Percentiles rank a stretch among this genome's conserved stretches.
Evolutionary conservation across 106 monocot genomes (phyloP).

Genomic region (Dioscorea dumetorum): DNA sequence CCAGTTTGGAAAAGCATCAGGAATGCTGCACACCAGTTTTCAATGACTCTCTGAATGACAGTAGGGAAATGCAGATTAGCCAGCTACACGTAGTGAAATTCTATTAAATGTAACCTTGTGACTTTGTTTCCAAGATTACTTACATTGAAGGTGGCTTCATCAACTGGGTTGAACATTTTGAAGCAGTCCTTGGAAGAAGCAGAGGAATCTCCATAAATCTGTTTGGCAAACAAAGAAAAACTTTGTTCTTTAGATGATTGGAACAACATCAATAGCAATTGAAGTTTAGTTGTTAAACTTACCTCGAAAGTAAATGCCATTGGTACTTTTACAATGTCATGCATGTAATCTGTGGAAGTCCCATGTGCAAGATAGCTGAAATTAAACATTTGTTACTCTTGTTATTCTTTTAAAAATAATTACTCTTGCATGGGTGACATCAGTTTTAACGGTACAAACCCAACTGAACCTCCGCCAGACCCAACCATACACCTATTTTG

Average conservation of each 20-base stretch:
- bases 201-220: slow-evolving; percentile 83
- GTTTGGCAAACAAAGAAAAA: slow-evolving; percentile 8
- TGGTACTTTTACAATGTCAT: slow-evolving; percentile 75
- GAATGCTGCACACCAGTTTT: slow-evolving; percentile 69
- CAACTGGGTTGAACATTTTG: slow-evolving; percentile 93
- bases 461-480: slow-evolving; percentile 89
- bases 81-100: too few relatives aligned
- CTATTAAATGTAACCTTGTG: too few relatives aligned
- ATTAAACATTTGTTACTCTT: neutral
- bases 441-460: slow-evolving; percentile 39
- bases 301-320: slow-evolving; percentile 96
- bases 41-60: slow-evolving; percentile 51
- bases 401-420: too few relatives aligned
- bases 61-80: too few relatives aligned
- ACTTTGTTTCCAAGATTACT: slow-evolving; percentile 1
- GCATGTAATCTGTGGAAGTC: slow-evolving; percentile 94
- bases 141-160: slow-evolving; percentile 64
- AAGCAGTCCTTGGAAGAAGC: slow-evolving; percentile 82
- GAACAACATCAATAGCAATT: neutral
- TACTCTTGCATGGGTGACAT: too few relatives aligned
- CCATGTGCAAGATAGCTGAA: slow-evolving; percentile 96
- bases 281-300: slow-evolving; percentile 2
- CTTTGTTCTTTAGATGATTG: neutral
- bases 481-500: slow-evolving; percentile 72
- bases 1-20: slow-evolving; percentile 54